Base-by-base conservation (phyloP, 768 basidiomycete species). In the Sistotremastrum suecicum region DNA sequence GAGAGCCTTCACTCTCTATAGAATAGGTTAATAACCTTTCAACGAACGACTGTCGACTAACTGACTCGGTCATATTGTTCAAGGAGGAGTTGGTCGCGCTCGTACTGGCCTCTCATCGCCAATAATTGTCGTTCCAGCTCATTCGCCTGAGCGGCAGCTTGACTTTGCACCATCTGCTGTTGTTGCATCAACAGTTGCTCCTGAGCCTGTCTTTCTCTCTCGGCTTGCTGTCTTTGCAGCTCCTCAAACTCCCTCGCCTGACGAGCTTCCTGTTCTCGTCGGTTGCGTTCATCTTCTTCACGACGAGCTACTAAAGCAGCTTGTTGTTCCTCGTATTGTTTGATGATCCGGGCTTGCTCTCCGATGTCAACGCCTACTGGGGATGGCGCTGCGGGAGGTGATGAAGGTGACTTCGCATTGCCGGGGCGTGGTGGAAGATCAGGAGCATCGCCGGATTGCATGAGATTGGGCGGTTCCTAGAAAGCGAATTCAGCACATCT, bases 301-400 rank as follows among this genome's bases (percentile, higher is more conserved):
- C 86, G 76, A 50, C 83, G 75, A 20, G 83, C 71, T 36, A 77
- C 73, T n/a, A 99, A 65, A 5, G 84, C 80, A n/a, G 76, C 73
- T 58, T 98, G 95, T 58, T 97, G 88, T 12, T 87, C 83, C 61
- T 98, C 95, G 57, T 98, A 98, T 60, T 98, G 78, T 56, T 92
- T 90, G 44, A 99, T 76, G 75, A 98, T 80, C 7, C 85, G 82
- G 2, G 82, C 83, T 65, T 99, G 95, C 61, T 98, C 91, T 42
- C 75, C 78, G 49, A 98, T 76, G 53, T 75, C 80, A 7, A 72
- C 76, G 37, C 70, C 70, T 59, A 80, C 74, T 39, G 86, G 78
- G 31, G 72, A 66, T n/a, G 86, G 78, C 2, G 82, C 72, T 3
- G 74, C 68, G 8, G 87, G 78, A 4, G 88, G 79, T 6, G 84